These are phyloP conservation scores for Chlorella vulgaris DNA, from an alignment of 139 green algal species.

Conservation along the genomic window DNA sequence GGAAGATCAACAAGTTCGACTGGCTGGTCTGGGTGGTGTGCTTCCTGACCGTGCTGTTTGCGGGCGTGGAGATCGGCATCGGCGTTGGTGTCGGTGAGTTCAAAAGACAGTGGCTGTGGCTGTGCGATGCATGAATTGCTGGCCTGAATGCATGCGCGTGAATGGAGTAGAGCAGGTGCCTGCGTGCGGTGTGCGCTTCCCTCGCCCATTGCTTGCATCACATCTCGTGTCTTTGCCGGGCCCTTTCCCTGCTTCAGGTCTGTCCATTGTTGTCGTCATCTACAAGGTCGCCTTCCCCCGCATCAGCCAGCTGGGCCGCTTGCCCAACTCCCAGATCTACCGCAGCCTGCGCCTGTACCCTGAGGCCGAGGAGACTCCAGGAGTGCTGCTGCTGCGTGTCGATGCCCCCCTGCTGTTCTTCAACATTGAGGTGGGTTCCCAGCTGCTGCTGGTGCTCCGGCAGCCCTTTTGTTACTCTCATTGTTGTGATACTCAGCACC, in stretches of 20 bases:
- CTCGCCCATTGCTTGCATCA: not conserved
- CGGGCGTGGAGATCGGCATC: slow-evolving; percentile 51
- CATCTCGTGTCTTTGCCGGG: not conserved
- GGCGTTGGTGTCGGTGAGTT: slow-evolving; percentile 32
- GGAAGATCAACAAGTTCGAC: slow-evolving; percentile 44
- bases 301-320: slow-evolving; percentile 77
- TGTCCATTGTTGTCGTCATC: slow-evolving; percentile 46
- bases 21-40: slow-evolving; percentile 37
- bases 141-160: too few relatives aligned
- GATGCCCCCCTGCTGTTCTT: slow-evolving; percentile 68
- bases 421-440: slow-evolving; percentile 62
- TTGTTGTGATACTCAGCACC: slow-evolving; percentile 77
- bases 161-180: not conserved
- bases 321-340: slow-evolving; percentile 64
- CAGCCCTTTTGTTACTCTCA: not conserved
- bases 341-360: slow-evolving; percentile 37
- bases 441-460: not conserved
- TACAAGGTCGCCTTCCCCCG: slow-evolving; percentile 58
- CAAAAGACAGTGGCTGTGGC: not conserved
- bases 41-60: slow-evolving; percentile 43
- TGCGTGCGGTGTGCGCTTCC: not conserved
- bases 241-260: not conserved
- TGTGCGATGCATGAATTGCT: not conserved
- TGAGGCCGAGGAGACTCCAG: slow-evolving; percentile 35
- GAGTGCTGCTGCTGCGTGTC: slow-evolving; percentile 71